Percentiles rank a stretch among this genome's conserved stretches.
Conservation (phyloP, 2,329 filamentous ascomycete species). For the Phyllosticta citribraziliensis region DNA sequence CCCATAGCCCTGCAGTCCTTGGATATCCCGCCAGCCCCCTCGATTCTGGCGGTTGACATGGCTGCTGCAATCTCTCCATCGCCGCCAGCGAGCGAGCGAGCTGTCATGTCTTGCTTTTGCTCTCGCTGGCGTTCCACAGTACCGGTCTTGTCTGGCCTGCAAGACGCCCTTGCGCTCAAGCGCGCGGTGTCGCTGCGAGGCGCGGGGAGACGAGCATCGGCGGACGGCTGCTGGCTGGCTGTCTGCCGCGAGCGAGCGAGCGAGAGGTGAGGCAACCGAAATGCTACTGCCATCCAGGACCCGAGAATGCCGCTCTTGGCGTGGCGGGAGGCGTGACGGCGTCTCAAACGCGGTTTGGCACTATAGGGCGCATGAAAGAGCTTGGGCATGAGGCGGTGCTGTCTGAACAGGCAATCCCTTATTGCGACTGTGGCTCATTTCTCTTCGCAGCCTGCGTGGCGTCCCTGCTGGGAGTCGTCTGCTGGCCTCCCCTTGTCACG, state of each 20-base stretch:
- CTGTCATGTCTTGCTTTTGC: neutral
- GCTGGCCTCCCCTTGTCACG: neutral
- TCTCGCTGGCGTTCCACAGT: neutral
- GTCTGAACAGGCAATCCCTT: neutral
- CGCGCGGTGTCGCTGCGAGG: neutral
- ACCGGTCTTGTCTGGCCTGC: neutral
- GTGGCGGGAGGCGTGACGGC: neutral
- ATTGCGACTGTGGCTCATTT: neutral
- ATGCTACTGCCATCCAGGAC: neutral
- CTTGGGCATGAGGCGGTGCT: neutral
- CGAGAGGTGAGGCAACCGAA: neutral
- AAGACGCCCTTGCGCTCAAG: neutral
- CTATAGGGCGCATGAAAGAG: neutral
- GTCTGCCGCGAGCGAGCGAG: neutral
- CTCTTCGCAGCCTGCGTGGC: neutral
- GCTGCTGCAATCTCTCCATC: neutral
- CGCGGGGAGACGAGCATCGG: neutral
- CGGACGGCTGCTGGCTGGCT: neutral
- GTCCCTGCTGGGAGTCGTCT: neutral
- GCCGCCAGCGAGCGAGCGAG: neutral
- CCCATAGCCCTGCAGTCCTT: neutral
- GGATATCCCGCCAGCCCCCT: neutral
- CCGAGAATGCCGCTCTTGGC: neutral
- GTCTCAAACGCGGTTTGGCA: neutral
- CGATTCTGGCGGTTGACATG: neutral